Conservation (phyloP, 768 basidiomycete genomes). For the Hortiboletus flavorubellus region DNA sequence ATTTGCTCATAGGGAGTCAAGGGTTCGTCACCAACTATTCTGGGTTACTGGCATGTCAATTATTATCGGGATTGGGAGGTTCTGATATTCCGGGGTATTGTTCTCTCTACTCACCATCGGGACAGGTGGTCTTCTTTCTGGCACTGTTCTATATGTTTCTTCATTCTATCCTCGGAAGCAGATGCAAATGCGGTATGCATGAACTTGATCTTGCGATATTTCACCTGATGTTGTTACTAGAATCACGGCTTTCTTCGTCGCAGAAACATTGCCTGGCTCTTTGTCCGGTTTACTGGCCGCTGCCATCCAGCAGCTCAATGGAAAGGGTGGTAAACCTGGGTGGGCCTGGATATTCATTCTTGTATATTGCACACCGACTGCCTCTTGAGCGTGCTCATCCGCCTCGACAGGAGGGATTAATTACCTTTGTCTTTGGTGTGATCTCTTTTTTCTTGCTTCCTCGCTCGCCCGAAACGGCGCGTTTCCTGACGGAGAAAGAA, state of each 20-base stretch:
- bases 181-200: conserved; percentile 22
- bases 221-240: conserved; percentile 20
- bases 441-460: conserved; percentile 49
- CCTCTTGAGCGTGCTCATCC: not conserved
- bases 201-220: not conserved
- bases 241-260: conserved; percentile 35
- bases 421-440: conserved; percentile 58
- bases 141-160: conserved; percentile 54
- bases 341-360: conserved; percentile 64
- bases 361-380: conserved; percentile 23
- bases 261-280: conserved; percentile 52
- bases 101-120: not conserved
- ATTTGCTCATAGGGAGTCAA: conserved; percentile 12
- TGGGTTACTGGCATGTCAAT: conserved; percentile 50
- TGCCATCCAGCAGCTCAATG: conserved; percentile 55
- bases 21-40: conserved; percentile 47
- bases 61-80: conserved; percentile 60
- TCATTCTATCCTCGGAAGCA: conserved; percentile 38
- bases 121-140: conserved; percentile 54
- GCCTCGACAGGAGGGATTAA: conserved; percentile 48
- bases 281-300: conserved; percentile 65
- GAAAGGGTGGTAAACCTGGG: conserved; percentile 46
- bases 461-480: conserved; percentile 39
- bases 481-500: conserved; percentile 53
- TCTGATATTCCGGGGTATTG: conserved; percentile 10